Base-by-base conservation (phyloP, 164 flowering plant genomes). In the Santalum album region DNA sequence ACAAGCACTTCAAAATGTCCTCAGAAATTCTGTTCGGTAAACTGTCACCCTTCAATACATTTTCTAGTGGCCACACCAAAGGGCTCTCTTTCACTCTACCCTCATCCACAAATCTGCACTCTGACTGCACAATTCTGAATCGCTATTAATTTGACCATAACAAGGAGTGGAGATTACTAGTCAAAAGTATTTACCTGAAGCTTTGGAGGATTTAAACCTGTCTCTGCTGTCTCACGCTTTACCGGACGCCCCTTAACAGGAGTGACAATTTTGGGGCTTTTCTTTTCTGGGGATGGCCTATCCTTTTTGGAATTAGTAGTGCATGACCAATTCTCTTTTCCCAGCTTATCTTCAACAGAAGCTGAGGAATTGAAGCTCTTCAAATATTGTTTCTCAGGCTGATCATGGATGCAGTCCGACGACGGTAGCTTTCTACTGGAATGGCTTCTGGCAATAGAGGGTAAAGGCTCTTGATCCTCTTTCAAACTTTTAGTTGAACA, bases 1-100 rank as follows among this genome's bases (percentile, higher is more conserved):
- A 69, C 58, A 80, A 64, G 50, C 83, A 80, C 57, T 67, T 74
- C 65, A 80, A 44, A 24, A 75, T 54, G 27, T 83, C 79, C 71
- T 83, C 82, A 2, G 88, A 78, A n/a, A 72, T 49, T 55, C 63
- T 71, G 65, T 83, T 83, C 11, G 80, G 80, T 34, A 46, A 19
- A 40, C 65, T 62, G 19, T 73, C 71, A 21, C 25, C 56, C 53
- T 64, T 72, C 5, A 19, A 36, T 32, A 40, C 44, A 38, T 44
- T 63, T 51, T 69, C 79, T 58, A 61, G 71, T 23, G 70, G 64
- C 16, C 63, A 59, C 62, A 36, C 53, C 2, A 58, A 66, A 14
- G 68, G 71, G 58, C 64, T 70, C 51, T 78, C 75, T 22, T 69
- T 69, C 34, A 70, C 80, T 54, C 45, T 65, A 56, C 63, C 78